A percentile compares a stretch with the other conserved stretches of the same genome.
Evolutionary conservation across 2,329 filamentous ascomycete genomes (phyloP).

Genomic region (Ascochyta fabae): DNA sequence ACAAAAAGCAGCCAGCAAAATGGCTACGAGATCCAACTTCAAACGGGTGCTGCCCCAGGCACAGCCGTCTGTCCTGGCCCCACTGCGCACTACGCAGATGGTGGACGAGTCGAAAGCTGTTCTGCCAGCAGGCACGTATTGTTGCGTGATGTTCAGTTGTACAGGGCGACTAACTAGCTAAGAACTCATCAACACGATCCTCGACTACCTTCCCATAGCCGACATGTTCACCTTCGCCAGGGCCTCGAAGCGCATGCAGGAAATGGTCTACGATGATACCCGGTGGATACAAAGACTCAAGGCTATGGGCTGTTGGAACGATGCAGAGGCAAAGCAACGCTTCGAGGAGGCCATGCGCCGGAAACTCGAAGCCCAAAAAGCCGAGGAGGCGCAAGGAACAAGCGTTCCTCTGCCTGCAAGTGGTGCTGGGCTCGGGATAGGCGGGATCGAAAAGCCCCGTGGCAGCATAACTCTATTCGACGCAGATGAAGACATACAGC

Average conservation of each 20-base stretch:
- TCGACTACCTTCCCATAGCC: slow-evolving; percentile 85
- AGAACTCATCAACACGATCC: slow-evolving; percentile 87
- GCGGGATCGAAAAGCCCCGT: slow-evolving; percentile 36
- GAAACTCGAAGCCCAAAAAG: slow-evolving; percentile 63
- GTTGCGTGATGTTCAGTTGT: background rate
- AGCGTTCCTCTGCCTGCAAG: slow-evolving; percentile 43
- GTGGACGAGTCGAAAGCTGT: slow-evolving; percentile 76
- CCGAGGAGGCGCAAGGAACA: slow-evolving; percentile 49
- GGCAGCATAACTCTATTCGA: slow-evolving; percentile 74
- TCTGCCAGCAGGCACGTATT: slow-evolving; percentile 75
- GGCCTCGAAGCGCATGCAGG: slow-evolving; percentile 83
- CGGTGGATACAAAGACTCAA: slow-evolving; percentile 89
- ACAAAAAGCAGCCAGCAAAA: slow-evolving; percentile 16
- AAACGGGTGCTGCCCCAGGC: slow-evolving; percentile 51
- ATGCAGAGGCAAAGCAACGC: slow-evolving; percentile 78
- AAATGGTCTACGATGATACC: slow-evolving; percentile 99
- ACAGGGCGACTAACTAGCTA: slow-evolving; percentile 4
- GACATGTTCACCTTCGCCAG: slow-evolving; percentile 87
- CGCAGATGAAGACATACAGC: slow-evolving; percentile 70
- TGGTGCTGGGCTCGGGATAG: slow-evolving; percentile 47
- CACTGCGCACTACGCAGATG: slow-evolving; percentile 81
- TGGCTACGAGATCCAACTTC: slow-evolving; percentile 56
- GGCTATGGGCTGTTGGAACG: slow-evolving; percentile 91
- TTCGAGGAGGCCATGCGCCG: slow-evolving; percentile 72
- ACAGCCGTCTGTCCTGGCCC: slow-evolving; percentile 67